A percentile compares a stretch with the other conserved stretches of the same genome.
phyloP scores from a whole-genome alignment of 441 rosid genomes.

The Gossypium davidsonii region DNA sequence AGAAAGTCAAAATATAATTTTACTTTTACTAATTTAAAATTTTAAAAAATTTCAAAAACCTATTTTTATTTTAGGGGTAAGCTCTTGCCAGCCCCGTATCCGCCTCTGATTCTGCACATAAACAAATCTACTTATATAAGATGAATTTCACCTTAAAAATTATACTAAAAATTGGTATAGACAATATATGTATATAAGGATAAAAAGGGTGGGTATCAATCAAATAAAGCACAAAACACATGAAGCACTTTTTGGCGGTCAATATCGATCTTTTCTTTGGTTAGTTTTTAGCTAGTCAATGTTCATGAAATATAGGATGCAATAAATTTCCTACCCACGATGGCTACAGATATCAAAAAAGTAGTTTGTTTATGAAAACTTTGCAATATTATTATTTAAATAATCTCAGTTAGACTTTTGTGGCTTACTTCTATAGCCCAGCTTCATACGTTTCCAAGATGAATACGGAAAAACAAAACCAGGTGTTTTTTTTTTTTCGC shows the following conservation, averaged over 20 bases:
- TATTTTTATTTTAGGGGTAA: too few relatives aligned
- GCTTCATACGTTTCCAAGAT: not conserved
- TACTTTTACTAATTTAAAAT: too few relatives aligned
- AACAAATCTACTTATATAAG: not conserved
- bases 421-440: not conserved
- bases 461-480: not conserved
- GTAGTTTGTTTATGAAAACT: not conserved
- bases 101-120: too few relatives aligned
- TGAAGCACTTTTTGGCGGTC: not conserved
- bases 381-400: not conserved
- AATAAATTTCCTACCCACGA: not conserved
- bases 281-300: conserved; percentile 12
- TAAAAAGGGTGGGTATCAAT: not conserved
- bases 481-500: not conserved
- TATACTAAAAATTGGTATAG: not conserved
- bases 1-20: accelerated
- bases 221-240: not conserved
- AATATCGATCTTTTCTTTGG: not conserved
- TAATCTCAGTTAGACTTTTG: not conserved
- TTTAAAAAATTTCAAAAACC: too few relatives aligned
- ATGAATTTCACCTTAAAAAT: not conserved
- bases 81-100: too few relatives aligned
- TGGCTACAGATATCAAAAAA: not conserved
- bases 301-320: not conserved
- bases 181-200: not conserved